These are phyloP conservation scores for Fusarium foetens DNA, from an alignment of 2,329 filamentous ascomycete genomes.

Conservation along the genomic window DNA sequence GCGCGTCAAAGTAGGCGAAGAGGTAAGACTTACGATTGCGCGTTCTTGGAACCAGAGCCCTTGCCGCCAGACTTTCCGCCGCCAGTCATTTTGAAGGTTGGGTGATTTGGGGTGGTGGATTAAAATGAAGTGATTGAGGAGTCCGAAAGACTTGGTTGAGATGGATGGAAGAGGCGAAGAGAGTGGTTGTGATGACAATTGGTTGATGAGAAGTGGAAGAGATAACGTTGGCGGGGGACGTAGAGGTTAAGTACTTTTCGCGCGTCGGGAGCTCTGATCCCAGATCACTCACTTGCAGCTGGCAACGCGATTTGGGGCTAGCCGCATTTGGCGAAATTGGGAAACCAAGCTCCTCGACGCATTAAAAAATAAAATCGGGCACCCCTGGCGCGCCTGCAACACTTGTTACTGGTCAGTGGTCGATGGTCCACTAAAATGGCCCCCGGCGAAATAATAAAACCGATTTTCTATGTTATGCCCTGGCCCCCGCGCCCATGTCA, in stretches of 20 bases:
- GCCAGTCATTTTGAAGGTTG: constrained; percentile 93
- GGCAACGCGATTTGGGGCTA: constrained; percentile 47
- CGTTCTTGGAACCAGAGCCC: constrained; percentile 98
- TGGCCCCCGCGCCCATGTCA: neutral
- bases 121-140: constrained; percentile 26
- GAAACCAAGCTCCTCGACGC: constrained; percentile 20
- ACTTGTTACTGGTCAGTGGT: neutral
- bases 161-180: constrained; percentile 46
- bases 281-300: constrained; percentile 62
- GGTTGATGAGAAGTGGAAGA: constrained; percentile 48
- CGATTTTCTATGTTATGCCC: constrained; percentile 16
- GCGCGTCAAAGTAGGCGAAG: neutral
- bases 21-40: constrained; percentile 85
- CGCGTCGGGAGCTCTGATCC: constrained; percentile 56
- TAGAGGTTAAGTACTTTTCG: constrained; percentile 67
- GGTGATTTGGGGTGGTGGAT: constrained; percentile 39
- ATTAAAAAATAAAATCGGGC: constrained; percentile 43
- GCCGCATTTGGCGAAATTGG: constrained; percentile 47
- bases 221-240: constrained; percentile 56
- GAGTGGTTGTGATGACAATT: constrained; percentile 53
- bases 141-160: constrained; percentile 33
- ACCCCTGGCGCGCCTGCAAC: constrained; percentile 37
- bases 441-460: constrained; percentile 41
- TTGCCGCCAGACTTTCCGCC: constrained; percentile 99
- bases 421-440: neutral